A percentile compares a stretch with the other conserved stretches of the same genome.
These are phyloP conservation scores for Conoideocrella luteorostrata DNA, from an alignment of 2,329 filamentous ascomycete species.

Conservation along the genomic window DNA sequence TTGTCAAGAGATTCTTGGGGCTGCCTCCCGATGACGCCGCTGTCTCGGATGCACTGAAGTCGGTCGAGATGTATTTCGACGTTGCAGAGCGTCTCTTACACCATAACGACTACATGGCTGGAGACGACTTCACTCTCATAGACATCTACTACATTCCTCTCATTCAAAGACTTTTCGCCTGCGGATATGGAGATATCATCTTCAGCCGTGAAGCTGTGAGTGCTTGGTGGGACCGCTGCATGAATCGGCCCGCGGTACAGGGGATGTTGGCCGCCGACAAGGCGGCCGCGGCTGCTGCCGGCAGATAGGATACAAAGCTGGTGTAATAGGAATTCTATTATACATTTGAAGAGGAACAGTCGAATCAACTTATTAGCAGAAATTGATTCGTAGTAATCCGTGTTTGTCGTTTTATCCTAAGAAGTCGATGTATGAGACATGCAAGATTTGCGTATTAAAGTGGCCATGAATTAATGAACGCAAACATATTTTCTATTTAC, in stretches of 20 bases:
- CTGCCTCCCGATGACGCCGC: constrained; percentile 33
- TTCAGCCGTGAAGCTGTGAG: constrained; percentile 27
- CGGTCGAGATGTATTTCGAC: constrained; percentile 36
- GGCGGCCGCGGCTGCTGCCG: constrained; percentile 21
- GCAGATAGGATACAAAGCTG: constrained; percentile 14
- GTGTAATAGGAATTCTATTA: too few species aligned
- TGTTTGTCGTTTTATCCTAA: too few species aligned
- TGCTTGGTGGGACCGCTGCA: constrained; percentile 35
- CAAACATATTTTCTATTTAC: too few species aligned
- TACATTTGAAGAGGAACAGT: too few species aligned
- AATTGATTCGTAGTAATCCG: too few species aligned
- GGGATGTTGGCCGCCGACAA: constrained; percentile 28
- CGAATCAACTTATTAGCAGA: too few species aligned
- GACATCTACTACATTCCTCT: constrained; percentile 43
- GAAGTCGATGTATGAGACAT: too few species aligned
- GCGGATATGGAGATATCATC: constrained; percentile 31
- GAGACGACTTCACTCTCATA: constrained; percentile 33
- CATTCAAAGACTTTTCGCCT: constrained; percentile 34
- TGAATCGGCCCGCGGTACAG: constrained; percentile 30
- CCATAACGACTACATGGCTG: constrained; percentile 37
- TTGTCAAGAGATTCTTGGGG: constrained; percentile 37
- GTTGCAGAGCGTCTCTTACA: constrained; percentile 32
- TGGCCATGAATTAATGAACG: too few species aligned
- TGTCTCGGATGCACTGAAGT: constrained; percentile 29
- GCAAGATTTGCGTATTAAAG: too few species aligned